Evolutionary conservation across 2,329 filamentous ascomycete species (phyloP).

Genomic region (Diaporthe australafricana): DNA sequence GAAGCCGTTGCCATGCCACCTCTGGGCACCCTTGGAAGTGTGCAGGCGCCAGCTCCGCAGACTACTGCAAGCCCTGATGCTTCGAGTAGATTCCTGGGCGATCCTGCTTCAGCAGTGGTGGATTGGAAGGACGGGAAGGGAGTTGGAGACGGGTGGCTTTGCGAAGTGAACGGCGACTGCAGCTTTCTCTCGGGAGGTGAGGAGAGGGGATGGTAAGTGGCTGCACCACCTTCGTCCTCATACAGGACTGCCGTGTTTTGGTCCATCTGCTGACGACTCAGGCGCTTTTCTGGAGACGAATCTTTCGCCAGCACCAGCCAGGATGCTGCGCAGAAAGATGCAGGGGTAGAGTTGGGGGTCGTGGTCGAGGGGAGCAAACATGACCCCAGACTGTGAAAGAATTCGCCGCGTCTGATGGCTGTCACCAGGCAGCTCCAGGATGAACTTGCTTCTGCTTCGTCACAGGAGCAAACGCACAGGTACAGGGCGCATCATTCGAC

Average conservation of each 20-base stretch:
- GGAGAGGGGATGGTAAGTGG: conserved; percentile 85
- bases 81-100: conserved; percentile 37
- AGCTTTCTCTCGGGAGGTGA: conserved; percentile 82
- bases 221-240: conserved; percentile 19
- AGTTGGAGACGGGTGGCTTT: conserved; percentile 83
- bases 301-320: conserved; percentile 47
- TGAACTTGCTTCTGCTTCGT: neutral
- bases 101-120: conserved; percentile 42
- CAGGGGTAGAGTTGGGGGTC: conserved; percentile 48
- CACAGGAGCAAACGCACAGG: conserved; percentile 5
- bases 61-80: conserved; percentile 39
- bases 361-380: conserved; percentile 44
- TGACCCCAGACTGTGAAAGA: conserved; percentile 30
- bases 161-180: conserved; percentile 85
- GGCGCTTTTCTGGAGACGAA: conserved; percentile 55
- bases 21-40: neutral
- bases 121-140: conserved; percentile 71
- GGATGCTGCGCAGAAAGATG: conserved; percentile 42
- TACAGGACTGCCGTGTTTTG: conserved; percentile 22
- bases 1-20: neutral
- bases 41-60: neutral
- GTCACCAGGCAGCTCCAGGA: neutral
- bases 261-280: conserved; percentile 37
- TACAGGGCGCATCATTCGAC: conserved; percentile 9
- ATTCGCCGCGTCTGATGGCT: conserved; percentile 11